phyloP scores from a whole-genome alignment of 2,329 filamentous ascomycete species.

The Hyphodiscus sp. region DNA sequence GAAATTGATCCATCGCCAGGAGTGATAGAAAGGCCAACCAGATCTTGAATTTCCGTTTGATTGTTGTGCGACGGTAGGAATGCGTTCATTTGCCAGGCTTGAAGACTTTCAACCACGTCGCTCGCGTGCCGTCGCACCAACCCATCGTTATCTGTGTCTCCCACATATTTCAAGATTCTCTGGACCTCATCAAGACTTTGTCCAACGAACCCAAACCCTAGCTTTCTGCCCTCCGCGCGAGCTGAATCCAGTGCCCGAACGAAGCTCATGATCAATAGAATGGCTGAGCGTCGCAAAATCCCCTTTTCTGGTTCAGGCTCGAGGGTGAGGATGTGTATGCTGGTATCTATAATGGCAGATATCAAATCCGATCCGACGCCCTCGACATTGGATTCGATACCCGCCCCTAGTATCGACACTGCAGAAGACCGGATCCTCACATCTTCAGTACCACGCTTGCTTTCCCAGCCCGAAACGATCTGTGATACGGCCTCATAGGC shows the following conservation, averaged over 20 bases:
- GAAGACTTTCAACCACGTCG: slow-evolving; percentile 60
- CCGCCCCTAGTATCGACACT: slow-evolving; percentile 55
- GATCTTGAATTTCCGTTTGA: slow-evolving; percentile 25
- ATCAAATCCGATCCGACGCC: slow-evolving; percentile 48
- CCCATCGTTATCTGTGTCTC: slow-evolving; percentile 59
- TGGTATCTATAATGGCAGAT: slow-evolving; percentile 54
- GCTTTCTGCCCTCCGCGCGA: slow-evolving; percentile 37
- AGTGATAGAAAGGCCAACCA: slow-evolving; percentile 40
- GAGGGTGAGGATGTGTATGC: slow-evolving; percentile 54
- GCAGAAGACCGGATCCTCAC: slow-evolving; percentile 64
- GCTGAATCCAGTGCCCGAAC: slow-evolving; percentile 52
- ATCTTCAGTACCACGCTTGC: slow-evolving; percentile 60
- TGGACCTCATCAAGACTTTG: slow-evolving; percentile 55
- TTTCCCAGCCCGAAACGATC: slow-evolving; percentile 63
- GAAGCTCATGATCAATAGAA: slow-evolving; percentile 56
- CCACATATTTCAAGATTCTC: slow-evolving; percentile 57
- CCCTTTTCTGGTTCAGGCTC: slow-evolving; percentile 54
- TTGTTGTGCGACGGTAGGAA: slow-evolving; percentile 13
- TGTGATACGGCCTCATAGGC: slow-evolving; percentile 44
- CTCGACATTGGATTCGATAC: slow-evolving; percentile 53
- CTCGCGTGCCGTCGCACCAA: slow-evolving; percentile 60
- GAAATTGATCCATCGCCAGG: slow-evolving; percentile 19
- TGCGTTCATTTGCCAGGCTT: slow-evolving; percentile 52
- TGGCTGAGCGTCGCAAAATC: slow-evolving; percentile 61
- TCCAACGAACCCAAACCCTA: slow-evolving; percentile 49